A percentile compares a stretch with the other conserved stretches of the same genome.
Conservation (phyloP, 768 basidiomycete species). For the Leucogyrophana mollusca region DNA sequence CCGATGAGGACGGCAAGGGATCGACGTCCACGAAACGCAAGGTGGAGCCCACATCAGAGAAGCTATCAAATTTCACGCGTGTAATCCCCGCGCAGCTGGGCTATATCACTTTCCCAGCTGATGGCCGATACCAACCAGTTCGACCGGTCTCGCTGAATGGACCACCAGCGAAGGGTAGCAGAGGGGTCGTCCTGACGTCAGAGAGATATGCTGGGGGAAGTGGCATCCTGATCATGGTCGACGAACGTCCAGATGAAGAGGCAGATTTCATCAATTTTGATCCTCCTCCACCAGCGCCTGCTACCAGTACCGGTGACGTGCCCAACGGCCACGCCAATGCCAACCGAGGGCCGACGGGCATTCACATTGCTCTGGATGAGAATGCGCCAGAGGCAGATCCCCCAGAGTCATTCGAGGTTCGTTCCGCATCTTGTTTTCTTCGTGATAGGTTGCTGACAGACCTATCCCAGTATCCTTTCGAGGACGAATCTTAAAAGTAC, state of each 20-base stretch:
- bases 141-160: conserved; percentile 63
- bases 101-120: conserved; percentile 79
- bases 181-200: conserved; percentile 35
- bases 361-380: conserved; percentile 71
- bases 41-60: conserved; percentile 74
- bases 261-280: conserved; percentile 71
- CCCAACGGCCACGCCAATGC: conserved; percentile 19
- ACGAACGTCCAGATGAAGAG: conserved; percentile 67
- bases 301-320: conserved; percentile 26
- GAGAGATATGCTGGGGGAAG: conserved; percentile 78
- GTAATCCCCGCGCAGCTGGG: conserved; percentile 87
- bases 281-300: conserved; percentile 43
- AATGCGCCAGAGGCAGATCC: conserved; percentile 69
- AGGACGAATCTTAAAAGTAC: conserved; percentile 50
- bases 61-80: conserved; percentile 83
- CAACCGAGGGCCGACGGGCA: conserved; percentile 23
- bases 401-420: conserved; percentile 82
- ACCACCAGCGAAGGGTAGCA: conserved; percentile 24
- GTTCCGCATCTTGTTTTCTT: conserved; percentile 22
- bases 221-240: conserved; percentile 83
- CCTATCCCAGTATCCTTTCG: conserved; percentile 69
- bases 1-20: conserved; percentile 42
- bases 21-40: conserved; percentile 53
- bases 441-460: conserved; percentile 18
- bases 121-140: conserved; percentile 85